These are phyloP conservation scores for Botrytis medusae DNA, from an alignment of 2,329 filamentous ascomycete species.

Conservation along the genomic window DNA sequence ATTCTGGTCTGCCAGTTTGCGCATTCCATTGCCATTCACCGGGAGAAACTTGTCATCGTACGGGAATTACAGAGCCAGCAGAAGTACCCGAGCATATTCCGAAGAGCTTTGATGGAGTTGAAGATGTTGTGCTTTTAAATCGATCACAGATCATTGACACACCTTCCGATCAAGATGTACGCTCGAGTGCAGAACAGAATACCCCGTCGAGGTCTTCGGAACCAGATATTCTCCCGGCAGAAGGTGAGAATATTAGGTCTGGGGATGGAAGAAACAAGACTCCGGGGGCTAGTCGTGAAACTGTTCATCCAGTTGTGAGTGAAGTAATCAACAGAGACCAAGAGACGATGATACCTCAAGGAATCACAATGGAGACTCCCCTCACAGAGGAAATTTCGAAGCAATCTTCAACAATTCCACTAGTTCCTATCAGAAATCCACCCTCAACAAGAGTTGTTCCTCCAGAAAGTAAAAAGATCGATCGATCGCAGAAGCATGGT, in stretches of 20 bases:
- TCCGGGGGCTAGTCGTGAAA: neutral
- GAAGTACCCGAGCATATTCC: slow-evolving; percentile 11
- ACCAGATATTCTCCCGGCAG: neutral
- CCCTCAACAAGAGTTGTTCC: neutral
- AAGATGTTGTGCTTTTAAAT: slow-evolving; percentile 1
- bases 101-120: neutral
- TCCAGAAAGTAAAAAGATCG: neutral
- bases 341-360: neutral
- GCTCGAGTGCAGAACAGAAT: neutral
- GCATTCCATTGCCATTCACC: slow-evolving; percentile 7
- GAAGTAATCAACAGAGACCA: neutral
- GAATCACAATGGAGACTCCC: neutral
- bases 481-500: neutral
- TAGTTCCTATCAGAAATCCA: neutral
- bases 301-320: neutral
- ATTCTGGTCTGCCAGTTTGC: slow-evolving; percentile 8
- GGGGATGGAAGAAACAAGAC: neutral
- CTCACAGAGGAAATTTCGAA: neutral
- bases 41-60: slow-evolving; percentile 15
- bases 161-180: neutral
- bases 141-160: slow-evolving; percentile 11
- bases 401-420: neutral
- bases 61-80: slow-evolving; percentile 1
- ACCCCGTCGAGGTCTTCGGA: neutral
- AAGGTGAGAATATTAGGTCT: neutral